Conservation (phyloP, 192 early-diverging fungal species). For the Lobosporangium transversale region DNA sequence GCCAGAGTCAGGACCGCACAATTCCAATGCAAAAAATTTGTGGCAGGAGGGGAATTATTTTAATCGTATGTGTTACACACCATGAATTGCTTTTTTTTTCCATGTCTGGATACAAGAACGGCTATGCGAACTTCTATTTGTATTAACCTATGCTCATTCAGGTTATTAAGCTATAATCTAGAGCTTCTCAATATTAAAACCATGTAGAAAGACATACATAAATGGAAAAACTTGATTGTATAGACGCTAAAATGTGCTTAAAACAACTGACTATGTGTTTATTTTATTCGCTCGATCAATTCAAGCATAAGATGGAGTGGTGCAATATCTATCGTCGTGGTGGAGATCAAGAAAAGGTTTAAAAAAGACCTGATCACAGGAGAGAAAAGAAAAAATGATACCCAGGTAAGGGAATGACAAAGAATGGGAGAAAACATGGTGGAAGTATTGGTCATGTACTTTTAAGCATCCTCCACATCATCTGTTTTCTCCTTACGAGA, state of each 20-base stretch:
- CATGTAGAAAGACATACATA: too few relatives aligned
- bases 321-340: background rate
- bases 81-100: too few relatives aligned
- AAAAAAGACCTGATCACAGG: background rate
- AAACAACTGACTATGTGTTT: too few relatives aligned
- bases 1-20: background rate
- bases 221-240: too few relatives aligned
- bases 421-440: background rate
- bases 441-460: background rate
- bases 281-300: background rate
- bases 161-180: too few relatives aligned
- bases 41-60: background rate
- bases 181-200: too few relatives aligned
- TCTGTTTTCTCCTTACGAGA: conserved; percentile 16
- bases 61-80: too few relatives aligned
- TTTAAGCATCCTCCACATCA: conserved; percentile 46
- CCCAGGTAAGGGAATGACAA: background rate
- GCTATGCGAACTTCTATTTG: too few relatives aligned
- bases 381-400: background rate
- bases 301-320: background rate
- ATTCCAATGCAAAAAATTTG: background rate
- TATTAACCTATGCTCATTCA: too few relatives aligned
- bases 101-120: too few relatives aligned
- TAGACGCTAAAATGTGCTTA: too few relatives aligned
- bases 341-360: background rate